Evolutionary conservation across 768 basidiomycete genomes (phyloP).

Genomic region (Dentipellis sp.): DNA sequence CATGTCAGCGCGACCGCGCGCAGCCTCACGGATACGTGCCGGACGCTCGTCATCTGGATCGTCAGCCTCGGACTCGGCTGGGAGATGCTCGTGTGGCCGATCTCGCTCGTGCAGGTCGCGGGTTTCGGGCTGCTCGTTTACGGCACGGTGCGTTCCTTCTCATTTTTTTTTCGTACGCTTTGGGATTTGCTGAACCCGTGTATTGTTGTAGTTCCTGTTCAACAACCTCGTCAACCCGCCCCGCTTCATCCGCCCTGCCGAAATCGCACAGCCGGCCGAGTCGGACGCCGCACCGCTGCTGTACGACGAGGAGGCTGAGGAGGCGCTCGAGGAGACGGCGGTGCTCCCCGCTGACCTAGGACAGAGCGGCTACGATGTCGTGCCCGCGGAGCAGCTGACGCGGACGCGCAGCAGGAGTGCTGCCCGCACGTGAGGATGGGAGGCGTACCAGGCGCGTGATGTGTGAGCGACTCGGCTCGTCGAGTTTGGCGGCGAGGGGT

Average conservation of each 20-base stretch:
- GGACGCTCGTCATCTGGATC: slow-evolving; percentile 95
- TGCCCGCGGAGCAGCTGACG: slow-evolving; percentile 31
- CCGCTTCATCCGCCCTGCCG: slow-evolving; percentile 43
- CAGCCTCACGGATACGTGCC: slow-evolving; percentile 87
- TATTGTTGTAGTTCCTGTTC: slow-evolving; percentile 63
- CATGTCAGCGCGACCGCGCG: slow-evolving; percentile 91
- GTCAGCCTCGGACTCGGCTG: slow-evolving; percentile 84
- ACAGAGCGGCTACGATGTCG: slow-evolving; percentile 76
- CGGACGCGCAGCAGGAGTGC: neutral
- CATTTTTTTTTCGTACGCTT: slow-evolving; percentile 5
- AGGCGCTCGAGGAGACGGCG: slow-evolving; percentile 77
- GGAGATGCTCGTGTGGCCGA: slow-evolving; percentile 79
- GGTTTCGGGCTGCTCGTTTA: slow-evolving; percentile 90
- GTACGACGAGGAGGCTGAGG: slow-evolving; percentile 47
- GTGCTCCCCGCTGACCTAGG: slow-evolving; percentile 72
- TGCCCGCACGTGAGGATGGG: neutral
- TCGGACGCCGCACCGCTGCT: slow-evolving; percentile 33
- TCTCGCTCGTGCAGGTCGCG: slow-evolving; percentile 70
- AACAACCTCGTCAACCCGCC: slow-evolving; percentile 74
- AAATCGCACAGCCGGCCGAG: slow-evolving; percentile 6
- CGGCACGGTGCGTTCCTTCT: slow-evolving; percentile 57
- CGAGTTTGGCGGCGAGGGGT: no score
- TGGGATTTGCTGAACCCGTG: neutral
- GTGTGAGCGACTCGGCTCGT: no score
- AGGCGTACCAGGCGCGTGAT: neutral